phyloP scores from a whole-genome alignment of 257 asterid genomes.

The Mitragyna speciosa region DNA sequence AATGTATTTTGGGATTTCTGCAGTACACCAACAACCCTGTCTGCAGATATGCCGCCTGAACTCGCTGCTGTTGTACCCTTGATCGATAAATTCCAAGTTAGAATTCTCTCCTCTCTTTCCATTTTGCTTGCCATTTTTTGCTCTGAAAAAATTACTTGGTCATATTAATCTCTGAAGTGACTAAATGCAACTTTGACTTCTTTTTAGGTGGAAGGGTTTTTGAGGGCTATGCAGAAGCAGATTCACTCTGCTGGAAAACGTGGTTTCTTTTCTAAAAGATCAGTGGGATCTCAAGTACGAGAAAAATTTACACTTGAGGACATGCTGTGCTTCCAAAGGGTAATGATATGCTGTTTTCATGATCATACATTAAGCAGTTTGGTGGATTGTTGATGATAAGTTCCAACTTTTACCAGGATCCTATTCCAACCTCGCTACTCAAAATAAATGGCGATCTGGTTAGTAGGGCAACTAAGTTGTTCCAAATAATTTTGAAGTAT shows the following conservation, averaged over 20 bases:
- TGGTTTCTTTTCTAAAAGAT: constrained; percentile 82
- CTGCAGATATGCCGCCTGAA: constrained; percentile 85
- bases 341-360: constrained; percentile 29
- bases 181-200: not conserved
- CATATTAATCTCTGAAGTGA: not conserved
- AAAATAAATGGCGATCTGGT: constrained; percentile 75
- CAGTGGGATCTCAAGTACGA: constrained; percentile 67
- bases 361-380: not conserved
- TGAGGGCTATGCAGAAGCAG: constrained; percentile 98
- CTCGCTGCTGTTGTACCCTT: constrained; percentile 89
- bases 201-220: constrained; percentile 82
- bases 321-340: constrained; percentile 96
- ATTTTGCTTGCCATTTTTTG: not conserved
- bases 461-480: constrained; percentile 81
- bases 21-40: constrained; percentile 82
- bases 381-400: constrained; percentile 15
- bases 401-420: constrained; percentile 63
- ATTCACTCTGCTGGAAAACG: constrained; percentile 80
- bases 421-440: constrained; percentile 83
- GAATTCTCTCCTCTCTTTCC: constrained; percentile 5
- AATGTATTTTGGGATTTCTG: constrained; percentile 23
- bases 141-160: not conserved
- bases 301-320: constrained; percentile 93
- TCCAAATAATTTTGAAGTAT: constrained; percentile 83
- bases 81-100: constrained; percentile 91